These are phyloP conservation scores for Pinus tabuliformis DNA, from an alignment of 75 land plant genomes.

Conservation along the genomic window DNA sequence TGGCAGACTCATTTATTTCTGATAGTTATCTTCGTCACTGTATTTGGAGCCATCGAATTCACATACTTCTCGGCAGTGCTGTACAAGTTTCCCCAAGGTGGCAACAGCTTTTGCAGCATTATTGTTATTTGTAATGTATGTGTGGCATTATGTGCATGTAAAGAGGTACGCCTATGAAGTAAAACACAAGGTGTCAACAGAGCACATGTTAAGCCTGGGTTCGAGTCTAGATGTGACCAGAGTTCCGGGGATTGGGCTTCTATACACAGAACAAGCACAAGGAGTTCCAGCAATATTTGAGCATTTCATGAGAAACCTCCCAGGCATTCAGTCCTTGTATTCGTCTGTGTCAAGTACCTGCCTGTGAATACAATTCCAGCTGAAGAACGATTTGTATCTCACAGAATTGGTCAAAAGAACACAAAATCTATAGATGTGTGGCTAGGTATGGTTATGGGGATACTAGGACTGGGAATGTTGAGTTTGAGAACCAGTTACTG, in stretches of 20 bases:
- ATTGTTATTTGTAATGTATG: slow-evolving; percentile 48
- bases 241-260: slow-evolving; percentile 48
- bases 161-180: slow-evolving; percentile 41
- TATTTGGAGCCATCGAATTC: slow-evolving; percentile 26
- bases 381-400: slow-evolving; percentile 51
- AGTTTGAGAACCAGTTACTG: slow-evolving; percentile 41
- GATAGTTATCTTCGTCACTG: slow-evolving; percentile 13
- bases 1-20: slow-evolving; percentile 24
- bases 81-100: slow-evolving; percentile 29
- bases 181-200: slow-evolving; percentile 41
- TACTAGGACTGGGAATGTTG: slow-evolving; percentile 12
- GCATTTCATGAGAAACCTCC: slow-evolving; percentile 49
- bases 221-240: slow-evolving; percentile 20
- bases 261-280: slow-evolving; percentile 64
- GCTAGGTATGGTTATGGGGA: slow-evolving; percentile 69
- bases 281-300: slow-evolving; percentile 65
- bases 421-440: slow-evolving; percentile 43
- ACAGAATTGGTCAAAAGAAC: slow-evolving; percentile 40
- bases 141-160: slow-evolving; percentile 62
- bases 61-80: too few relatives aligned
- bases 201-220: slow-evolving; percentile 19
- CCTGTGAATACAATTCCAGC: slow-evolving; percentile 45
- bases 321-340: slow-evolving; percentile 49
- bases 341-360: slow-evolving; percentile 56
- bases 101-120: slow-evolving; percentile 49